Evolutionary conservation across 1,284 basidiomycete genomes (phyloP).

Genomic region (Rhodotorula sp.): DNA sequence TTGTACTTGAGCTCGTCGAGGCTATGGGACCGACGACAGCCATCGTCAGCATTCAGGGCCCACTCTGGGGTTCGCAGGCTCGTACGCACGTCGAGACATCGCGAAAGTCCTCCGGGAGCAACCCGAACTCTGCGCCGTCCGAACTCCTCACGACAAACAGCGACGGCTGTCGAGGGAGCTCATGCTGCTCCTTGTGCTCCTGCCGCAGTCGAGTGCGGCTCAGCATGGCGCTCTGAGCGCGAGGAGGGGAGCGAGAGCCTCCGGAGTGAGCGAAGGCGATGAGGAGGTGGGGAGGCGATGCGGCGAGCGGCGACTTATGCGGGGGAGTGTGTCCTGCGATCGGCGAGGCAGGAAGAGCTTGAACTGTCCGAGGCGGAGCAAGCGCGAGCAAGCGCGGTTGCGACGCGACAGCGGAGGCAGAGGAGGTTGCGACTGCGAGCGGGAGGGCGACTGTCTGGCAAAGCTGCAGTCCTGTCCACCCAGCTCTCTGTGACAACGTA

Average conservation of each 20-base stretch:
- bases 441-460: too few relatives aligned
- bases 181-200: not conserved
- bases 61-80: not conserved
- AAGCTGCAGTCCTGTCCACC: too few relatives aligned
- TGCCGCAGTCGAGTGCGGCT: not conserved
- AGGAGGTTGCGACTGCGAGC: too few relatives aligned
- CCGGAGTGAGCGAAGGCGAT: not conserved
- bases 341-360: too few relatives aligned
- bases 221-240: not conserved
- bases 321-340: too few relatives aligned
- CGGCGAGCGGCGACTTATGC: too few relatives aligned
- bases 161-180: not conserved
- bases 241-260: not conserved
- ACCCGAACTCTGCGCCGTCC: slow-evolving; percentile 34
- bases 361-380: too few relatives aligned
- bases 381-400: too few relatives aligned
- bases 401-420: too few relatives aligned
- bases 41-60: too few relatives aligned
- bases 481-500: too few relatives aligned
- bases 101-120: slow-evolving; percentile 21
- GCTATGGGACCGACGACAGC: not conserved
- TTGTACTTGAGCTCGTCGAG: slow-evolving; percentile 31
- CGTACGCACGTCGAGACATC: slow-evolving; percentile 30
- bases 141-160: slow-evolving; percentile 32
- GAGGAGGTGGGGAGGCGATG: not conserved